phyloP scores from a whole-genome alignment of 805 yeast species.

The Candida pini region DNA sequence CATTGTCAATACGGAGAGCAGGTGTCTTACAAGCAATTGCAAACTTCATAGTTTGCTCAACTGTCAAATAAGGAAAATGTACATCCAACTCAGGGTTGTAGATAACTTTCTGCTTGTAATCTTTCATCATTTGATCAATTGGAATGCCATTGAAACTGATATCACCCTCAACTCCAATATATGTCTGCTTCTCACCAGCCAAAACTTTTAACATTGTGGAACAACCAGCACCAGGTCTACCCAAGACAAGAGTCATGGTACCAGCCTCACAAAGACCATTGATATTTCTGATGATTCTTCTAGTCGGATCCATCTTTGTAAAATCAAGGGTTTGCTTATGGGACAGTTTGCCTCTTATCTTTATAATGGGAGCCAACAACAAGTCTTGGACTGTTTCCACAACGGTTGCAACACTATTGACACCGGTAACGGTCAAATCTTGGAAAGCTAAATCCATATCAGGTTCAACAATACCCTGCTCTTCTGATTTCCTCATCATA shows the following conservation, averaged over 20 bases:
- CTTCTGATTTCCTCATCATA: conserved; percentile 30
- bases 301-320: conserved; percentile 28
- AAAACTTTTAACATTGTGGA: conserved; percentile 62
- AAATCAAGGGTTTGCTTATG: conserved; percentile 29
- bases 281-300: conserved; percentile 35
- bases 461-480: conserved; percentile 43
- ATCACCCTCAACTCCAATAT: conserved; percentile 46
- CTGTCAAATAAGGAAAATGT: conserved; percentile 75
- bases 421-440: conserved; percentile 38
- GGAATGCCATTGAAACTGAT: conserved; percentile 57
- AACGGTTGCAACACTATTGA: conserved; percentile 47
- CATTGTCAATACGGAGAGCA: conserved; percentile 35
- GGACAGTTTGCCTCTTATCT: too few relatives aligned
- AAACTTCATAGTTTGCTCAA: conserved; percentile 64
- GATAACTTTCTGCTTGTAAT: conserved; percentile 44
- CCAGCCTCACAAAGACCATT: conserved; percentile 47
- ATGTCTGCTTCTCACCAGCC: conserved; percentile 44
- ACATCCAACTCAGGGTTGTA: conserved; percentile 61
- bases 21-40: conserved; percentile 72
- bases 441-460: conserved; percentile 47
- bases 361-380: too few relatives aligned
- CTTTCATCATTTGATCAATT: conserved; percentile 52
- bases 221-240: conserved; percentile 80
- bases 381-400: conserved; percentile 38
- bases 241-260: conserved; percentile 64